Base-by-base conservation (phyloP, 495 filamentous ascomycete species). In the Podospora pseudocomata region DNA sequence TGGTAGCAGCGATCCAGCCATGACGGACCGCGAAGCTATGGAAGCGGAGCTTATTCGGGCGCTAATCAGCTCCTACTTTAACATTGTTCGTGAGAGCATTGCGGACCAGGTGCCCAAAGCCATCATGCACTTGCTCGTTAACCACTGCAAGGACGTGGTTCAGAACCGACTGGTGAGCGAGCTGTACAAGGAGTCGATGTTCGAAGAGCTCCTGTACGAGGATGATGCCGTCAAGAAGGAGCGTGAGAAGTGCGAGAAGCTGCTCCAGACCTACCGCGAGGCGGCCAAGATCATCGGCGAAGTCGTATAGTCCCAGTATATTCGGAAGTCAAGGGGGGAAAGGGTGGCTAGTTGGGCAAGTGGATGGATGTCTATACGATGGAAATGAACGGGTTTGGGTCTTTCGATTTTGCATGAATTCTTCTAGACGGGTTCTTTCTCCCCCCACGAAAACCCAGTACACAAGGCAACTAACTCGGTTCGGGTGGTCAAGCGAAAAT, bases 101-200 rank as follows among this genome's bases (percentile, higher is more conserved):
- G 94, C 94, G 27, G 95, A 99, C 74, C 94, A 98, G 79, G 96
- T 99, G 20, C 95, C 95, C 60, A 99, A 99, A 81, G 95, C 95
- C 1, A 90, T 99, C 72, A 99, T 99, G 95, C 95, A 99, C 75
- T 89, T 99, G 13, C 88, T 99, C 59, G 95, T 99, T 72, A 98
- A 99, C 79, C 91, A 96, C 80, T 95, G 91, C 78, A 99, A 97
- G 77, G 95, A 99, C 70, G 94, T 92, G 4, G 93, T 99, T 34
- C 95, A 99, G 78, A 99, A 99, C 77, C 86, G 95, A 53, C 87
- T 99, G 13, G 95, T 99, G 54, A 97, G 91, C 74, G 92, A 97
- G 75, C 85, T 99, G 30, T 99, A 99, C 81, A 93, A 91, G 77
- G 95, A 99, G 76, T 85, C 89, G n/a, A 81, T 96, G 30, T 99